These are phyloP conservation scores for Musa itinerans DNA, from an alignment of 176 grass and related monocot species.

Conservation along the genomic window DNA sequence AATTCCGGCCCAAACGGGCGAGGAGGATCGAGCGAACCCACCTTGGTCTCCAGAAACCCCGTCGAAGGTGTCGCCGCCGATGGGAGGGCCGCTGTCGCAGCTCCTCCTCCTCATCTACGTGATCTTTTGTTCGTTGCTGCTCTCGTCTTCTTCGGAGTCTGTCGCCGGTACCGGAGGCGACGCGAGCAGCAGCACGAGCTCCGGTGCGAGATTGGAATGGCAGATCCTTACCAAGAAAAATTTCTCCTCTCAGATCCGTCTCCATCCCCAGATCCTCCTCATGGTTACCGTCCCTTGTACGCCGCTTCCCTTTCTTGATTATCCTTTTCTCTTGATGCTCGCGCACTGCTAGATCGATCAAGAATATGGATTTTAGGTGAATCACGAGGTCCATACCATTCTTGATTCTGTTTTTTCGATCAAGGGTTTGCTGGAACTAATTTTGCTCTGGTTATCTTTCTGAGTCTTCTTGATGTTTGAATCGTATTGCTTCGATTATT, in stretches of 20 bases:
- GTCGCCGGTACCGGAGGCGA: background rate
- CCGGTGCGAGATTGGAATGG: slow-evolving; percentile 30
- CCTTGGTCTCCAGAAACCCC: background rate
- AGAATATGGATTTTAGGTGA: background rate
- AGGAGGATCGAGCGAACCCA: background rate
- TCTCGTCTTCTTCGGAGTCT: slow-evolving; percentile 10
- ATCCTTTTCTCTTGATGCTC: background rate
- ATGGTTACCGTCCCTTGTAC: slow-evolving; percentile 75
- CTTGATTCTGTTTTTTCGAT: background rate
- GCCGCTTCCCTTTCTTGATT: slow-evolving; percentile 4
- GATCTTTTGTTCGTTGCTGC: slow-evolving; percentile 7
- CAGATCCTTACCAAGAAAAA: slow-evolving; percentile 46
- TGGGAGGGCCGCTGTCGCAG: slow-evolving; percentile 19
- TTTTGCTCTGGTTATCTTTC: too few species aligned
- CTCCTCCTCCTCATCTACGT: slow-evolving; percentile 5
- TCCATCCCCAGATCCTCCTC: slow-evolving; percentile 56
- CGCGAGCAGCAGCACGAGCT: slow-evolving; percentile 6
- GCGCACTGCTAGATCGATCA: too few species aligned
- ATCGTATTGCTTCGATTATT: too few species aligned
- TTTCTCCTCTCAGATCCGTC: slow-evolving; percentile 88
- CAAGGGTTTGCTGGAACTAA: too few species aligned
- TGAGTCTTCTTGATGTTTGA: too few species aligned
- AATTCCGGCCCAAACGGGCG: too few species aligned
- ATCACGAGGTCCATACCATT: background rate
- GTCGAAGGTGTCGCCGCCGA: background rate